phyloP scores from a whole-genome alignment of 768 basidiomycete genomes.

The Pleurotus eryngii region DNA sequence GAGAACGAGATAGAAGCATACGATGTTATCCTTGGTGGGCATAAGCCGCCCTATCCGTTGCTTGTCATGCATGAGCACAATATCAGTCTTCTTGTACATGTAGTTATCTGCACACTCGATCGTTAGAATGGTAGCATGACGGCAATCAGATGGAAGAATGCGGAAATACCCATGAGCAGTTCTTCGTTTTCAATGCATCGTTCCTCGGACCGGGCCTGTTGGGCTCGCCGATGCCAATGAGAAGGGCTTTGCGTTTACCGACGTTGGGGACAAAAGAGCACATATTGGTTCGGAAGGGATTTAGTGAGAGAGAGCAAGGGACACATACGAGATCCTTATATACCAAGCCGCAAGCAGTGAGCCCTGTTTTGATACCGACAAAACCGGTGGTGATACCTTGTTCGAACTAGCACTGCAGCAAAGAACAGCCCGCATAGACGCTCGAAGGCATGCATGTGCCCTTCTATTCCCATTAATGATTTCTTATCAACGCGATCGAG shows the following conservation, averaged over 20 bases:
- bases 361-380: too few relatives aligned
- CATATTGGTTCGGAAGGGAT: not conserved
- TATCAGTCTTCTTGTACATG: slow-evolving; percentile 33
- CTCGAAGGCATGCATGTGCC: too few relatives aligned
- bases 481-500: too few relatives aligned
- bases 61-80: slow-evolving; percentile 44
- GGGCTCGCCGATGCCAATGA: not conserved
- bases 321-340: too few relatives aligned
- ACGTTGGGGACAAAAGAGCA: not conserved
- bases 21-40: slow-evolving; percentile 45
- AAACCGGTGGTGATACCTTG: too few relatives aligned
- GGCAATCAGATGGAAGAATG: not conserved
- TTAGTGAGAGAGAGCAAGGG: not conserved
- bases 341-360: too few relatives aligned
- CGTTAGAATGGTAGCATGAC: not conserved
- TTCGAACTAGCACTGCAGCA: too few relatives aligned
- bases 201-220: slow-evolving; percentile 29
- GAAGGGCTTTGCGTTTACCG: not conserved
- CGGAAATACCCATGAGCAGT: slow-evolving; percentile 32
- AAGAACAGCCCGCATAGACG: too few relatives aligned
- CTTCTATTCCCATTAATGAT: too few relatives aligned
- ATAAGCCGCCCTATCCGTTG: slow-evolving; percentile 22
- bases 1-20: slow-evolving; percentile 20
- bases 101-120: slow-evolving; percentile 28
- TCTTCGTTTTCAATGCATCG: slow-evolving; percentile 31